Evolutionary conservation across 345 rosid genomes (phyloP).

Genomic region (Salix caprea): DNA sequence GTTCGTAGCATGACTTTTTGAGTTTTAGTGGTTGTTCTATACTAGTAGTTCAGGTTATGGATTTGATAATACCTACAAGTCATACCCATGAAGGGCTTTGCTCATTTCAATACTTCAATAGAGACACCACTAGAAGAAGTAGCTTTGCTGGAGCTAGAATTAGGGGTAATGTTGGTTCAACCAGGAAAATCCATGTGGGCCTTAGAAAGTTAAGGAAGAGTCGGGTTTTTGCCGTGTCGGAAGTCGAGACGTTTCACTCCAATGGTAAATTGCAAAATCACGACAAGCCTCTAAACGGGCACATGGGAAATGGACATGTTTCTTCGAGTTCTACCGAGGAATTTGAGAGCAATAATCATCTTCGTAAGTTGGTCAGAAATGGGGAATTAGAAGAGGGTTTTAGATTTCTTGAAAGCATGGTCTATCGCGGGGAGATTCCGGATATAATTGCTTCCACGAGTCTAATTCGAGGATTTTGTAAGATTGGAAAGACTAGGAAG

Average conservation of each 20-base stretch:
- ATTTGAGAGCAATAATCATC: conserved; percentile 54
- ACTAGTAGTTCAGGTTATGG: conserved; percentile 36
- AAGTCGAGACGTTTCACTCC: conserved; percentile 37
- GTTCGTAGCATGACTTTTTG: background rate
- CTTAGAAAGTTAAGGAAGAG: conserved; percentile 30
- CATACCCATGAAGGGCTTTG: conserved; percentile 55
- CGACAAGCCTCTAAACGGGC: conserved; percentile 33
- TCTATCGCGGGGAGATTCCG: conserved; percentile 64
- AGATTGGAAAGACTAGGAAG: conserved; percentile 57
- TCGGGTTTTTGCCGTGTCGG: conserved; percentile 41
- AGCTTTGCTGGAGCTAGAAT: conserved; percentile 26
- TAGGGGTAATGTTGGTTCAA: conserved; percentile 17
- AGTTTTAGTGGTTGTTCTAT: background rate
- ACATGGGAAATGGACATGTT: conserved; percentile 38
- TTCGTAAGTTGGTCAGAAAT: conserved; percentile 51
- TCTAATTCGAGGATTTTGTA: conserved; percentile 75
- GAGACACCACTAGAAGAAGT: conserved; percentile 27
- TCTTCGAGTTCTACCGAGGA: conserved; percentile 42
- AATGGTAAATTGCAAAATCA: conserved; percentile 39
- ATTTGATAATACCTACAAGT: conserved; percentile 41
- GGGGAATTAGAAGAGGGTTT: conserved; percentile 66
- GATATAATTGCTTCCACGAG: conserved; percentile 69
- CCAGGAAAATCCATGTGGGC: conserved; percentile 18
- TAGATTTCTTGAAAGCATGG: conserved; percentile 69
- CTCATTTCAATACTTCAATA: conserved; percentile 41